These are phyloP conservation scores for Solanum chmielewskii DNA, from an alignment of 257 asterid genomes.

Conservation along the genomic window DNA sequence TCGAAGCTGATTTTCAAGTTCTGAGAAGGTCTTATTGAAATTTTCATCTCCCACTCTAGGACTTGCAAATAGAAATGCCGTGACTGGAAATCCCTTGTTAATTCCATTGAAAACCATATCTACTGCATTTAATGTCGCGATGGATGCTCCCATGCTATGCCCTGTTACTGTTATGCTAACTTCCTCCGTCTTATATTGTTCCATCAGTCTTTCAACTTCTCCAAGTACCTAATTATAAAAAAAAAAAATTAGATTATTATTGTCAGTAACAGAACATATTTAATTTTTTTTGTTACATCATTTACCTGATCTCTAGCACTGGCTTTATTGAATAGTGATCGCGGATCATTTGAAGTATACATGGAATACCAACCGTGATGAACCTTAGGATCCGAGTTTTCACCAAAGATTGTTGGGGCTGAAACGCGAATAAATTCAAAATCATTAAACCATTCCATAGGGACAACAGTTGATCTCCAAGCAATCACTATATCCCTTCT, in stretches of 20 bases:
- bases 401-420: conserved; percentile 23
- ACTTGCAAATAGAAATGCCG: conserved; percentile 32
- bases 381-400: background rate
- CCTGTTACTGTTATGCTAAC: conserved; percentile 50
- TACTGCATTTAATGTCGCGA: conserved; percentile 30
- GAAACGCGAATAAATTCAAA: conserved; percentile 22
- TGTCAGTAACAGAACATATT: no score
- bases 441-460: conserved; percentile 32
- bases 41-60: conserved; percentile 24
- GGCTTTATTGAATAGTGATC: conserved; percentile 5
- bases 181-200: conserved; percentile 27
- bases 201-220: conserved; percentile 20
- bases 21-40: background rate
- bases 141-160: conserved; percentile 54
- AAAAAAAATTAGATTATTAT: no score
- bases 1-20: conserved; percentile 8
- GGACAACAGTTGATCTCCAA: conserved; percentile 42
- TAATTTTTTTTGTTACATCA: no score
- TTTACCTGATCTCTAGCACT: conserved; percentile 37
- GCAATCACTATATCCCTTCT: conserved; percentile 48
- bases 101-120: conserved; percentile 33
- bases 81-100: conserved; percentile 26
- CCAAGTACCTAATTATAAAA: conserved; percentile 1
- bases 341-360: conserved; percentile 9
- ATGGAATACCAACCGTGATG: conserved; percentile 21